Conservation (phyloP, 257 asterid species). For the Nicotiana obtusifolia region DNA sequence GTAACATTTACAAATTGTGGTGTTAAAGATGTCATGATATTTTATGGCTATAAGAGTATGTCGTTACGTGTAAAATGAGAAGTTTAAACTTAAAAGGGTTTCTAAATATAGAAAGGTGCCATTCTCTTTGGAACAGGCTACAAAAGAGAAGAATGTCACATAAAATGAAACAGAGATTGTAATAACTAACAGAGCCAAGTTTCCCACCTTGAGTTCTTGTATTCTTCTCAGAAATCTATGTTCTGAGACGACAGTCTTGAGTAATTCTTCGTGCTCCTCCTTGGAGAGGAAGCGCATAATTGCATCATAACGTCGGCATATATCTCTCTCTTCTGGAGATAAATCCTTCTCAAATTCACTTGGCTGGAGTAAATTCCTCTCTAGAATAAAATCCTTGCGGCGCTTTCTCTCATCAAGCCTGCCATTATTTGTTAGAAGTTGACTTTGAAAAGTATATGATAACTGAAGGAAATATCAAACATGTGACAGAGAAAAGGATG, state of each 20-base stretch:
- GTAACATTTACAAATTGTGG: neutral
- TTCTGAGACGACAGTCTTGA: constrained; percentile 47
- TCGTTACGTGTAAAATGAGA: neutral
- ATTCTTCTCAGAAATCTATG: constrained; percentile 57
- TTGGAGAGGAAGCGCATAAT: constrained; percentile 78
- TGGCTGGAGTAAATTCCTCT: constrained; percentile 61
- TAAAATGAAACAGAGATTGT: neutral
- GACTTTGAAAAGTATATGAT: neutral
- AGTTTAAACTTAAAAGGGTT: neutral
- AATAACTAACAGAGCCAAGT: neutral
- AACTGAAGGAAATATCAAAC: neutral
- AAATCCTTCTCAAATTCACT: constrained; percentile 44
- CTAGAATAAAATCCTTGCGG: constrained; percentile 71
- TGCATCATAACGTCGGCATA: constrained; percentile 54
- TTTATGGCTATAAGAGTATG: neutral
- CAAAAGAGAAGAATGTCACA: neutral
- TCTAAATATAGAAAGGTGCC: neutral
- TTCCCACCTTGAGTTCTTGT: constrained; percentile 58
- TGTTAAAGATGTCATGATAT: neutral
- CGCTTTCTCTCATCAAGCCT: constrained; percentile 88
- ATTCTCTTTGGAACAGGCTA: neutral
- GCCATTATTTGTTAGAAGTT: constrained; percentile 20
- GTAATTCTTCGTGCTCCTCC: constrained; percentile 63
- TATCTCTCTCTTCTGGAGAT: constrained; percentile 56
- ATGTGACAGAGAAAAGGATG: neutral